A percentile compares a stretch with the other conserved stretches of the same genome.
Evolutionary conservation across 495 filamentous ascomycete species (phyloP).

Genomic region (Aspergillus carlsbadensis): DNA sequence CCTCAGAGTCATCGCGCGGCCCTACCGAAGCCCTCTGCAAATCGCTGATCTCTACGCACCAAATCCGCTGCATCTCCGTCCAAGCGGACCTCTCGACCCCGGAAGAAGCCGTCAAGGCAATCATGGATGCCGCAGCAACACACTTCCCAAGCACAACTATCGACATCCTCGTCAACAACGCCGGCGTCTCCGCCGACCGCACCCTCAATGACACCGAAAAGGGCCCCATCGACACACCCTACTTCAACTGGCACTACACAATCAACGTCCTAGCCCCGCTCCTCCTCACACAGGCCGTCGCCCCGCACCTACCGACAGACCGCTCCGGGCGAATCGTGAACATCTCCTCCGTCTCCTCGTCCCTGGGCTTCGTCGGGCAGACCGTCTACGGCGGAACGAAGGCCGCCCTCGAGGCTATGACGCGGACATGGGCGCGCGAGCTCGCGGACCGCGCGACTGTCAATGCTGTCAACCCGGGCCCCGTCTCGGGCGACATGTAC

Average conservation of each 20-base stretch:
- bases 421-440: slow-evolving; percentile 82
- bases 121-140: slow-evolving; percentile 42
- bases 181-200: slow-evolving; percentile 64
- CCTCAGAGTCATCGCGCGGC: slow-evolving; percentile 54
- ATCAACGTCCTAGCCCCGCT: slow-evolving; percentile 86
- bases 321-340: slow-evolving; percentile 79
- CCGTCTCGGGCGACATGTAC: slow-evolving; percentile 80
- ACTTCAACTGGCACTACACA: slow-evolving; percentile 70
- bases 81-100: slow-evolving; percentile 58
- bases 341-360: slow-evolving; percentile 67
- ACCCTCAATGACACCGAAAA: slow-evolving; percentile 54
- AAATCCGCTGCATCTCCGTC: slow-evolving; percentile 46
- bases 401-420: slow-evolving; percentile 90
- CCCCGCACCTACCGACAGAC: slow-evolving; percentile 69
- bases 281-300: slow-evolving; percentile 70
- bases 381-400: slow-evolving; percentile 87
- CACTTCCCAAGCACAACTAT: slow-evolving; percentile 56
- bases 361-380: slow-evolving; percentile 67
- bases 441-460: slow-evolving; percentile 75
- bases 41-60: slow-evolving; percentile 38
- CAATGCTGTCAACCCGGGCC: slow-evolving; percentile 87
- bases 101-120: slow-evolving; percentile 27
- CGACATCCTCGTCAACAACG: slow-evolving; percentile 90
- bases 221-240: slow-evolving; percentile 45
- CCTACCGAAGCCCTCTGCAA: slow-evolving; percentile 44